Base-by-base conservation (phyloP, 805 yeast genomes). In the Candida ficus region DNA sequence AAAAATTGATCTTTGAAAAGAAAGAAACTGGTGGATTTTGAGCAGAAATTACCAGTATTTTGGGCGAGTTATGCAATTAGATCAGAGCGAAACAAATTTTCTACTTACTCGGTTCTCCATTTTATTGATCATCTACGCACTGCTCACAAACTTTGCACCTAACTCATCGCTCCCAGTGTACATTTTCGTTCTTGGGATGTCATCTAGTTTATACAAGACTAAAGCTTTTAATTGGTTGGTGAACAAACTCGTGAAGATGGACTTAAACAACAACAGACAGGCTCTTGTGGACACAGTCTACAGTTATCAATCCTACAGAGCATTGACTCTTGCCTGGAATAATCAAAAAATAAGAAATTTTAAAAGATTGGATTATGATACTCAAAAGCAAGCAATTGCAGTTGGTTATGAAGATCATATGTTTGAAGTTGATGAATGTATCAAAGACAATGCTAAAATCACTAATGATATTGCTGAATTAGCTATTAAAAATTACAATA, bases 341-440 rank as follows among this genome's bases (percentile, higher is more conserved):
- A 73, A 71, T 35, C 57, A 70, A 35, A 64, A 75, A 37, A 58
- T 70, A 22, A 57, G 61, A 17, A 53, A 71, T 29, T 70, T 66
- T 56, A 70, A 68, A 45, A 49, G 67, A 48, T 64, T 81, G 73
- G 55, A 73, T 5, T 67, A 73, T 67, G 62, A 73, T 39, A 87
- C 80, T 47, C 85, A 80, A 52, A 61, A 67, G 12, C 56, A 76
- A 25, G 77, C 78, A 19, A 66, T 64, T 10, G 61, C 69, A 19
- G 66, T 74, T 1, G 80, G 82, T 0, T 80, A 84, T 63, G 46
- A 70, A 22, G 60, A 65, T 17, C 78, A 83, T 48, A 58, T 85
- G 37, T 58, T 66, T 14, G 47, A 53, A 7, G 67, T 80, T 1
- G 86, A 83, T 43, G 44, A 48, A 2, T 62, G 71, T 11, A 67